phyloP scores from a whole-genome alignment of 106 monocot genomes.

The Dendrobium nobile region DNA sequence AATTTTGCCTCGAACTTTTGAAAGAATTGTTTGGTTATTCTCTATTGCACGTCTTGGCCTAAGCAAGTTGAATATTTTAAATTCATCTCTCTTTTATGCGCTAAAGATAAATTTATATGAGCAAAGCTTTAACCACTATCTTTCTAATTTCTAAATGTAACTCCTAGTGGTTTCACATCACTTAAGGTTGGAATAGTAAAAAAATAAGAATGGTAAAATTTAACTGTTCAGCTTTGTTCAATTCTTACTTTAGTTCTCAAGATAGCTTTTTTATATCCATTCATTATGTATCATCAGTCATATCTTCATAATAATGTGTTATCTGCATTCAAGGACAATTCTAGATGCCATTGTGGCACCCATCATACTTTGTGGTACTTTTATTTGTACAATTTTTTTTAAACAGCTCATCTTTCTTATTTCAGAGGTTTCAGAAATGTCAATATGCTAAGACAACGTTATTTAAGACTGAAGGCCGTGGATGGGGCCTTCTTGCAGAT shows the following conservation, averaged over 20 bases:
- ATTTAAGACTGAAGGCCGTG: constrained; percentile 84
- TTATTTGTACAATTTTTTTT: neutral
- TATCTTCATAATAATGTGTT: neutral
- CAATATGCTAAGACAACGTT: constrained; percentile 61
- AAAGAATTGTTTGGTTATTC: no score
- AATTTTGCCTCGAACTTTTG: no score
- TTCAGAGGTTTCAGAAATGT: constrained; percentile 90
- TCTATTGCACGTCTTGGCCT: no score
- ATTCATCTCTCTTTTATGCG: no score
- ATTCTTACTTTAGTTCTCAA: neutral
- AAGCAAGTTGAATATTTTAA: no score
- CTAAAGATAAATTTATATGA: no score
- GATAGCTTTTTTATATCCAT: neutral
- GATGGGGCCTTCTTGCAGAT: constrained; percentile 90
- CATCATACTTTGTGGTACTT: neutral
- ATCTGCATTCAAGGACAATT: neutral
- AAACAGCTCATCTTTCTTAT: constrained; percentile 5
- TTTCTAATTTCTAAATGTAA: no score
- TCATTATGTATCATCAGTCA: neutral
- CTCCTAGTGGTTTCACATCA: no score
- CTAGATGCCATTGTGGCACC: neutral
- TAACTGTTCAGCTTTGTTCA: no score
- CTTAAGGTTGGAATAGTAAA: no score
- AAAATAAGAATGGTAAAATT: no score
- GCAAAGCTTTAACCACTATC: no score